These are phyloP conservation scores for Alternaria longipes DNA, from an alignment of 2,329 filamentous ascomycete genomes.

Conservation along the genomic window DNA sequence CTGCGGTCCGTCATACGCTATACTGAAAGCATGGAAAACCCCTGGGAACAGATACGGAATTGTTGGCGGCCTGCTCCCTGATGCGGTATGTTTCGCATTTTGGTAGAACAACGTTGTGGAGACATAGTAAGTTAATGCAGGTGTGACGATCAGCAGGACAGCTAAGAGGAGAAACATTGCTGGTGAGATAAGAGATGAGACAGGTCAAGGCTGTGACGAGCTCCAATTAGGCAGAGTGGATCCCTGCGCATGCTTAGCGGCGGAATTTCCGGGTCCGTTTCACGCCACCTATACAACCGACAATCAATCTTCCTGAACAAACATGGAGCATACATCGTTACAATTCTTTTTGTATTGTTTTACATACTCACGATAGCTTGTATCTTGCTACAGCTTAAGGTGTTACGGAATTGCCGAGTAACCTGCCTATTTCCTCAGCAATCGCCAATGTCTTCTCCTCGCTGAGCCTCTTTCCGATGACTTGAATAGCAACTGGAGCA, in stretches of 20 bases:
- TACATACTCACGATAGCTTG: background rate
- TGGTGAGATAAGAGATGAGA: background rate
- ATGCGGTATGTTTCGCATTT: slow-evolving; percentile 19
- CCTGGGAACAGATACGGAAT: slow-evolving; percentile 36
- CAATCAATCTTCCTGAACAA: background rate
- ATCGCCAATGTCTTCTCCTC: slow-evolving; percentile 23
- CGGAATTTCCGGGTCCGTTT: background rate
- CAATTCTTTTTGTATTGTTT: background rate
- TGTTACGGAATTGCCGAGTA: slow-evolving; percentile 8
- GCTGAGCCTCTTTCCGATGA: slow-evolving; percentile 12
- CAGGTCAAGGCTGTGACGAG: background rate
- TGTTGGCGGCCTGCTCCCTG: slow-evolving; percentile 29
- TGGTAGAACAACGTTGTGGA: slow-evolving; percentile 31
- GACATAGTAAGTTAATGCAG: slow-evolving; percentile 36
- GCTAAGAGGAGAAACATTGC: slow-evolving; percentile 11
- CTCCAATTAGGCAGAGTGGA: background rate
- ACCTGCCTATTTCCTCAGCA: slow-evolving; percentile 12
- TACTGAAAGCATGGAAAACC: slow-evolving; percentile 30
- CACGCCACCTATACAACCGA: background rate
- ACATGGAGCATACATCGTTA: background rate
- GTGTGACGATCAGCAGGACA: slow-evolving; percentile 7
- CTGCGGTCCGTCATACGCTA: slow-evolving; percentile 30
- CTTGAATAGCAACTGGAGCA: slow-evolving; percentile 20
- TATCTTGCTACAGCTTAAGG: background rate
- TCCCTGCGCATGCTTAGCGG: slow-evolving; percentile 8